Conservation (phyloP, 1,284 basidiomycete species). For the Sutorius eximius region DNA sequence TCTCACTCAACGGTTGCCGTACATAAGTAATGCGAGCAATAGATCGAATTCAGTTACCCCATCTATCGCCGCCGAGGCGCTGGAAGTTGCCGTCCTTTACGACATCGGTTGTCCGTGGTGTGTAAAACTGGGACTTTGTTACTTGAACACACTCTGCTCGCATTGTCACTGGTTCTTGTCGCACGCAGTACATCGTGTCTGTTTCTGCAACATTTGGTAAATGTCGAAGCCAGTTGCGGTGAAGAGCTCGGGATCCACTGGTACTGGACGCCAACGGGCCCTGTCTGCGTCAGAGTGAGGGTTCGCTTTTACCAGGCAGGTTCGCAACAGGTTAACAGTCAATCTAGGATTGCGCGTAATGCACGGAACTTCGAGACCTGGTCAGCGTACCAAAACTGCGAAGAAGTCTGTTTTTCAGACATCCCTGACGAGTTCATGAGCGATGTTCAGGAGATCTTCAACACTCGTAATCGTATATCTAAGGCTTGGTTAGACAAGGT, state of each 20-base stretch:
- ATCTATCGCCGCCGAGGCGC: constrained; percentile 1
- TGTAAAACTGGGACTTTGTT: not conserved
- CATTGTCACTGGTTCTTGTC: not conserved
- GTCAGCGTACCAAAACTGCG: constrained; percentile 40
- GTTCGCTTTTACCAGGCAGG: not conserved
- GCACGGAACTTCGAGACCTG: constrained; percentile 43
- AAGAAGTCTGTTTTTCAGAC: constrained; percentile 40
- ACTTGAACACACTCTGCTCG: constrained; percentile 11
- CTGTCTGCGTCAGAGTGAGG: constrained; percentile 35
- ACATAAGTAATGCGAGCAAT: constrained; percentile 3
- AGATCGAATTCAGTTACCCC: constrained; percentile 1
- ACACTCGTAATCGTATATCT: constrained; percentile 33
- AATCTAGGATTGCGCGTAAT: constrained; percentile 42
- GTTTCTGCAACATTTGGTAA: not conserved
- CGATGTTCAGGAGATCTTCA: constrained; percentile 37
- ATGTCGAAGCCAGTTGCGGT: constrained; percentile 25
- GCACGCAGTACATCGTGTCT: not conserved
- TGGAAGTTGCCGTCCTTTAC: constrained; percentile 11
- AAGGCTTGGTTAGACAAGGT: constrained; percentile 37
- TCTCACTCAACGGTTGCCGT: not conserved
- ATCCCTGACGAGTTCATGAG: constrained; percentile 35
- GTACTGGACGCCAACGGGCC: constrained; percentile 28
- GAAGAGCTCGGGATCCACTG: constrained; percentile 16
- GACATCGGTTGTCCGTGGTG: constrained; percentile 9
- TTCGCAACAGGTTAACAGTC: not conserved